These are phyloP conservation scores for Angophora floribunda DNA, from an alignment of 345 rosid genomes.

Conservation along the genomic window DNA sequence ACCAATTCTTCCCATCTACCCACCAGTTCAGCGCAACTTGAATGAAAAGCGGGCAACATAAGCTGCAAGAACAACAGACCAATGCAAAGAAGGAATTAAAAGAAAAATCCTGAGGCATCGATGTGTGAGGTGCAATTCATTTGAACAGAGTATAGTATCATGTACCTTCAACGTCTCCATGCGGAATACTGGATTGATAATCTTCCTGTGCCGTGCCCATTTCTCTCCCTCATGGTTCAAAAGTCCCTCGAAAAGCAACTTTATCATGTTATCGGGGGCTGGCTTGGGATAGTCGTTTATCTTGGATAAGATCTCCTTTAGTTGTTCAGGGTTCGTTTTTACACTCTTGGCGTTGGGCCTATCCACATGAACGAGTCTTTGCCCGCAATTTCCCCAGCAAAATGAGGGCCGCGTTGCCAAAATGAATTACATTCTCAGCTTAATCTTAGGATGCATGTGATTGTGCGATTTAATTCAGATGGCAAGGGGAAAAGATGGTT, in stretches of 20 bases:
- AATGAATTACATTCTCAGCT: neutral
- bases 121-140: neutral
- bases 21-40: constrained; percentile 12
- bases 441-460: neutral
- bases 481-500: neutral
- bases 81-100: neutral
- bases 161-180: constrained; percentile 42
- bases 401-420: neutral
- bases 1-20: constrained; percentile 12
- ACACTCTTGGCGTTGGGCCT: constrained; percentile 26
- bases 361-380: constrained; percentile 30
- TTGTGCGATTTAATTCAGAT: neutral
- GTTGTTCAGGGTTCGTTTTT: constrained; percentile 22
- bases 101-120: neutral
- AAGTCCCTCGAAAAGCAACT: constrained; percentile 29
- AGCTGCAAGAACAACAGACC: neutral
- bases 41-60: constrained; percentile 14
- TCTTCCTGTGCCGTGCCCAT: constrained; percentile 49
- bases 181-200: constrained; percentile 45
- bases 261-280: constrained; percentile 1
- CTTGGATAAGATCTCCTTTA: constrained; percentile 22
- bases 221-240: constrained; percentile 24
- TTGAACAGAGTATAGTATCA: neutral
- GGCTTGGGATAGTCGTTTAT: constrained; percentile 27
- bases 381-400: constrained; percentile 6